Evolutionary conservation across 441 rosid genomes (phyloP).

Genomic region (Corymbia citriodora): DNA sequence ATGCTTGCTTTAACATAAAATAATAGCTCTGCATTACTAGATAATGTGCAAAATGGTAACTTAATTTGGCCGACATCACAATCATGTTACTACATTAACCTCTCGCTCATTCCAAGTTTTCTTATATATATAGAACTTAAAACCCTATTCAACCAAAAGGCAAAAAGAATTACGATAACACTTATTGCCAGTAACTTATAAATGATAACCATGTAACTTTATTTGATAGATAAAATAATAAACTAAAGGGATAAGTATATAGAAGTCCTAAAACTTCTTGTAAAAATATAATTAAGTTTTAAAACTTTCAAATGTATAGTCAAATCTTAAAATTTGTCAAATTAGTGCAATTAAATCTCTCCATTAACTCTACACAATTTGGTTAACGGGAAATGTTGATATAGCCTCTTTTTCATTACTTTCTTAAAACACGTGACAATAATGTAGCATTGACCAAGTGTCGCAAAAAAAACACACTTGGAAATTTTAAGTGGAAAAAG

Average conservation of each 20-base stretch:
- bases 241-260: background rate
- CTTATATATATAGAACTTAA: background rate
- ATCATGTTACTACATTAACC: background rate
- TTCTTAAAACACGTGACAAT: background rate
- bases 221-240: background rate
- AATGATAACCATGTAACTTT: background rate
- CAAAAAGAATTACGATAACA: background rate
- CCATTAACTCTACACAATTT: background rate
- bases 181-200: background rate
- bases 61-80: background rate
- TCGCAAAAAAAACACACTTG: background rate
- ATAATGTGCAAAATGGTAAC: background rate
- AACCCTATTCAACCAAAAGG: background rate
- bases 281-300: background rate
- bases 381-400: background rate
- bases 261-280: background rate
- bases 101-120: background rate
- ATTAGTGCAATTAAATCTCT: background rate
- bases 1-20: background rate
- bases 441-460: background rate
- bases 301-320: background rate
- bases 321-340: background rate
- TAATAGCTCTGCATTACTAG: background rate
- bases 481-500: background rate
- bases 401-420: background rate